Base-by-base conservation (phyloP, 2,329 filamentous ascomycete species). In the Trichoderma citrinoviride region DNA sequence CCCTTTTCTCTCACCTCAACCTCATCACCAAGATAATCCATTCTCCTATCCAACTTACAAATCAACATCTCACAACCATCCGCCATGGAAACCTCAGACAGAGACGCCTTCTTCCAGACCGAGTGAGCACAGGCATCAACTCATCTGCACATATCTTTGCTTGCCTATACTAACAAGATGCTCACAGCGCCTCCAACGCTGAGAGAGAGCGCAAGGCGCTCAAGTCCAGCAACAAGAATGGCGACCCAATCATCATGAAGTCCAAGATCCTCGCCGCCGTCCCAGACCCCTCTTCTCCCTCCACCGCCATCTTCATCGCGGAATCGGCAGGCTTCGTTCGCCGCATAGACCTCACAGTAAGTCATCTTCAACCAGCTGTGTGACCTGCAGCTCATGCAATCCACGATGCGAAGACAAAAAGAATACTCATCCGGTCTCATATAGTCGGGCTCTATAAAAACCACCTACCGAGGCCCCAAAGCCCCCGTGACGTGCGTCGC, bases 101-200 rank as follows among this genome's bases (percentile, higher is more conserved):
- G 88, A 58, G 88, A 90, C 33, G 87, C 95, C 74, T 98, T 96
- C 81, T 98, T 98, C 74, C 91, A 97, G 77, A 96, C 93, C 33
- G 90, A 93, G 92, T 95, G 79, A 78, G 88, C 76, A 66, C 66
- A 47, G 19, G 0, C 3, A 67, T 7, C 19, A 3, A 37, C 25
- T 12, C n/a, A 46, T n/a, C n/a, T n/a, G n/a, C n/a, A n/a, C n/a
- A 37, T 58, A 40, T 3, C 27, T 56, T 27, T 5, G 1, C 7
- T 2, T 5, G 14, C 43, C 6, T 23, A 19, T 15, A 5, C 44
- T 61, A 27, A 63, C n/a, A 15, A 19, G 17, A 5, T 7, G n/a
- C n/a, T n/a, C 29, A 19, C n/a, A 66, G 65, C 55, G 61, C 61
- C 19, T 56, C 65, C 5, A 55, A 66, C 27, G 65, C 65, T 8